phyloP scores from a whole-genome alignment of 2,329 filamentous ascomycete genomes.

The Clonostachys rhizophaga region DNA sequence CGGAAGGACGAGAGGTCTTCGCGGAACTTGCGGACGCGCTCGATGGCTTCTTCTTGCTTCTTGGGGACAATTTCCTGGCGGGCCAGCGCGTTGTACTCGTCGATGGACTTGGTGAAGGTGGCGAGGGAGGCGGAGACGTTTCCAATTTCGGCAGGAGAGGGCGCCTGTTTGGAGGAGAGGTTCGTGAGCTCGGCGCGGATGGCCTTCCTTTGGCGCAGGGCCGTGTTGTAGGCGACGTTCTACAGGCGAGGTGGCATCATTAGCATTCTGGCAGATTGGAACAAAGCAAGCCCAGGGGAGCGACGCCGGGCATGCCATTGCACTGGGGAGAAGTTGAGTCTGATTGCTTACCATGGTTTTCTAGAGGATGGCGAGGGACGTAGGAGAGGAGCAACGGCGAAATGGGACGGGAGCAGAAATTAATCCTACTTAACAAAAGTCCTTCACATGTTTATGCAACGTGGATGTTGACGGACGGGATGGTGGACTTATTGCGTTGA shows the following conservation, averaged over 20 bases:
- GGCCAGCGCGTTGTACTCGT: conserved; percentile 83
- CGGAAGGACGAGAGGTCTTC: conserved; percentile 77
- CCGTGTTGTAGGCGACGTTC: conserved; percentile 84
- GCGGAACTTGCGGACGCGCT: conserved; percentile 82
- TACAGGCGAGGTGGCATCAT: conserved; percentile 20
- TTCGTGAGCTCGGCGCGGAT: conserved; percentile 72
- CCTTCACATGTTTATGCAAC: too few relatives aligned
- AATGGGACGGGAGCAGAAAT: too few relatives aligned
- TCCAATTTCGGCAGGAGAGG: conserved; percentile 52
- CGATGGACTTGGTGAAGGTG: conserved; percentile 80
- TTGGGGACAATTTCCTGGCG: conserved; percentile 85
- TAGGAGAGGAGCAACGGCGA: too few relatives aligned
- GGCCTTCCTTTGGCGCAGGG: conserved; percentile 77
- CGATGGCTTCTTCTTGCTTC: conserved; percentile 87
- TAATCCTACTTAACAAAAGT: too few relatives aligned
- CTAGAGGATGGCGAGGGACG: too few relatives aligned
- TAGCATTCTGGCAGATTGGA: not conserved
- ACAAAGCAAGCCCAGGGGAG: not conserved
- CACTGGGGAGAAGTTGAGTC: not conserved
- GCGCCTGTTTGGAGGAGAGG: conserved; percentile 59
- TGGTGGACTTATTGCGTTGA: too few relatives aligned
- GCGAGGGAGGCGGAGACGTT: conserved; percentile 76
- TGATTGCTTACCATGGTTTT: too few relatives aligned
- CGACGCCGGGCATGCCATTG: not conserved
- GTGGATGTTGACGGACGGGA: too few relatives aligned